Percentiles rank a stretch among this genome's conserved stretches.
Conservation (phyloP, 2,329 filamentous ascomycete genomes). For the Stagonosporopsis chrysanthemi region DNA sequence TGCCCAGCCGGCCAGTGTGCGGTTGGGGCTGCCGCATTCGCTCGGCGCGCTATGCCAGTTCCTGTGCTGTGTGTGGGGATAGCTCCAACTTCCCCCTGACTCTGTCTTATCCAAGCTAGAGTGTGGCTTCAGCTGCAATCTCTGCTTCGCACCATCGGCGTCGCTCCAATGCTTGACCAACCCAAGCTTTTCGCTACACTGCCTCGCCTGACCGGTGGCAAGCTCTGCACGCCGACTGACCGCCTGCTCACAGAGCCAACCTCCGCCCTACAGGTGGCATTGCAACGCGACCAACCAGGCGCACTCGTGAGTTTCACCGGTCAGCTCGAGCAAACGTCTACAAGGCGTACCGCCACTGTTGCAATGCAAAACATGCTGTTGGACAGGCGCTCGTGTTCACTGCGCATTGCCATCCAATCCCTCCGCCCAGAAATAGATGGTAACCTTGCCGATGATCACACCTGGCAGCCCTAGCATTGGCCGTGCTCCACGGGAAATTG, state of each 20-base stretch:
- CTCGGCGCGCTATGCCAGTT: slow-evolving; percentile 25
- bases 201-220: slow-evolving; percentile 6
- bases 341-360: neutral
- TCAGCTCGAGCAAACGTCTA: slow-evolving; percentile 17
- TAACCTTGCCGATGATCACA: slow-evolving; percentile 33
- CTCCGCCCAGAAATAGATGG: slow-evolving; percentile 37
- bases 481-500: slow-evolving; percentile 35
- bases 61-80: slow-evolving; percentile 18
- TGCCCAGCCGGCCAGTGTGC: slow-evolving; percentile 13
- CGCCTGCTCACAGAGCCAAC: neutral
- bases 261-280: neutral
- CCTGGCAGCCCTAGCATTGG: slow-evolving; percentile 31
- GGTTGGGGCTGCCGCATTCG: slow-evolving; percentile 12
- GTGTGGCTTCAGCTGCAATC: slow-evolving; percentile 21
- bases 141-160: slow-evolving; percentile 14
- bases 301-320: neutral
- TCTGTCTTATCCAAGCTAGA: slow-evolving; percentile 16
- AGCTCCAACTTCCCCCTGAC: slow-evolving; percentile 12
- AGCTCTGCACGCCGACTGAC: slow-evolving; percentile 11
- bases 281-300: neutral
- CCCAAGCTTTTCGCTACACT: slow-evolving; percentile 30
- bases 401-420: slow-evolving; percentile 25
- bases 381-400: slow-evolving; percentile 13
- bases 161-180: slow-evolving; percentile 29
- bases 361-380: slow-evolving; percentile 21